phyloP scores from a whole-genome alignment of 2,329 filamentous ascomycete genomes.

The Penicillium sp. region DNA sequence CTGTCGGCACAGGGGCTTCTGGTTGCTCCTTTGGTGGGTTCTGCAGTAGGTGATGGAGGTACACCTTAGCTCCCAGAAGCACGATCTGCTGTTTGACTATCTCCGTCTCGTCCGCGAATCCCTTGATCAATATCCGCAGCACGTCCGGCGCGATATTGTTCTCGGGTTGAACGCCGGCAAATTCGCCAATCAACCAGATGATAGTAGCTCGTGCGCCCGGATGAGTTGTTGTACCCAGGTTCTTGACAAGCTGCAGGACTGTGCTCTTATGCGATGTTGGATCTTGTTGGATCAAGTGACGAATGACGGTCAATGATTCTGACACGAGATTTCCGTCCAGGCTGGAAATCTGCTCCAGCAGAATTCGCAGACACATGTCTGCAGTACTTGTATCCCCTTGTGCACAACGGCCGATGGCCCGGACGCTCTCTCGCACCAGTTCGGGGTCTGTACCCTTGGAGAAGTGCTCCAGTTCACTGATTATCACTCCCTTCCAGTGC shows the following conservation, averaged over 20 bases:
- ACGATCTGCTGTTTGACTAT: constrained; percentile 88
- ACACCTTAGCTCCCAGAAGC: constrained; percentile 92
- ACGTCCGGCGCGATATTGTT: constrained; percentile 94
- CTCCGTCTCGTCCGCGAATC: constrained; percentile 81
- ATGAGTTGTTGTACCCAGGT: constrained; percentile 84
- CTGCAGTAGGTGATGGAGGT: constrained; percentile 76
- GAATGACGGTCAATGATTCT: constrained; percentile 90
- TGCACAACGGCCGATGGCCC: constrained; percentile 90
- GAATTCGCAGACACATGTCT: constrained; percentile 75
- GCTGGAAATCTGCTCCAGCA: constrained; percentile 85
- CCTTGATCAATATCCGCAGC: constrained; percentile 80
- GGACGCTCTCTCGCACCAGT: constrained; percentile 83
- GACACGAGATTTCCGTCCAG: constrained; percentile 85
- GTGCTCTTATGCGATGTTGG: constrained; percentile 79
- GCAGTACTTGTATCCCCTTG: constrained; percentile 73
- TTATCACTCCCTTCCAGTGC: constrained; percentile 79
- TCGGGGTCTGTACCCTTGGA: constrained; percentile 72
- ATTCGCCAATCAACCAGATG: constrained; percentile 96
- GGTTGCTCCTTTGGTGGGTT: constrained; percentile 38
- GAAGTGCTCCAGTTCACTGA: constrained; percentile 94
- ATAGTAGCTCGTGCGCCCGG: constrained; percentile 90
- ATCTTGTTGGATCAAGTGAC: constrained; percentile 92
- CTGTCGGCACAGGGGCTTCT: constrained; percentile 11
- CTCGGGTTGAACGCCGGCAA: constrained; percentile 74
- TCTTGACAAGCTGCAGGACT: constrained; percentile 84